Conservation (phyloP, 352 stramenopile species). For the Phytophthora pinifolia region DNA sequence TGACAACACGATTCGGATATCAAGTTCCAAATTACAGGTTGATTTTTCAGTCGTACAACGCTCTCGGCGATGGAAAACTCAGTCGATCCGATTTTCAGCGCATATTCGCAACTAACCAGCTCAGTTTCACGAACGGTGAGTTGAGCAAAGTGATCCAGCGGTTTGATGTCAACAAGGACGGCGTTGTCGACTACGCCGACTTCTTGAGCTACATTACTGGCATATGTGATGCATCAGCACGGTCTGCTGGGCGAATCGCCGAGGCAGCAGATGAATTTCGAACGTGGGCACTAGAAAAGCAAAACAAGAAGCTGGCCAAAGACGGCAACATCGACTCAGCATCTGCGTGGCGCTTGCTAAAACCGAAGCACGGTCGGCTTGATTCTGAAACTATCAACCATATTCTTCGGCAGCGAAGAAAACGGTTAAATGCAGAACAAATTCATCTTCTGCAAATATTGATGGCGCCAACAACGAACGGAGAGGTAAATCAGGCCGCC, state of each 20-base stretch:
- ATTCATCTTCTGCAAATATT: conserved; percentile 63
- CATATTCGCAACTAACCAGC: conserved; percentile 63
- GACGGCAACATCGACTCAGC: conserved; percentile 80
- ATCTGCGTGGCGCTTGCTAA: conserved; percentile 69
- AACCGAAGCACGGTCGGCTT: conserved; percentile 53
- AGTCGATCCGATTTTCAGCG: conserved; percentile 74
- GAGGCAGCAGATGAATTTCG: conserved; percentile 67
- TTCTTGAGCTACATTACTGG: conserved; percentile 81
- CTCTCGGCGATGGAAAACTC: conserved; percentile 63
- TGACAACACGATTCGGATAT: conserved; percentile 65
- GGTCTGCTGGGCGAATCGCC: conserved; percentile 55
- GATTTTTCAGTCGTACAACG: conserved; percentile 80
- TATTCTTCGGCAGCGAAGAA: conserved; percentile 57
- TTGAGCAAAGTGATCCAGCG: conserved; percentile 80
- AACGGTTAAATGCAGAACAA: conserved; percentile 50
- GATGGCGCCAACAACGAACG: conserved; percentile 61
- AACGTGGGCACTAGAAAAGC: conserved; percentile 68
- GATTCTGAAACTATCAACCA: conserved; percentile 58
- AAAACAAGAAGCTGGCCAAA: conserved; percentile 77
- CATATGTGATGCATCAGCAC: conserved; percentile 59
- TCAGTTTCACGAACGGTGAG: conserved; percentile 72
- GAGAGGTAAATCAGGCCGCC: conserved; percentile 56
- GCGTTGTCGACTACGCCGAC: conserved; percentile 74
- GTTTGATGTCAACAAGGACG: conserved; percentile 78
- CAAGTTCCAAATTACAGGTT: conserved; percentile 69